Percentiles rank a stretch among this genome's conserved stretches.
These are phyloP conservation scores for Picea sitchensis DNA, from an alignment of 75 land plant genomes.

Conservation along the genomic window DNA sequence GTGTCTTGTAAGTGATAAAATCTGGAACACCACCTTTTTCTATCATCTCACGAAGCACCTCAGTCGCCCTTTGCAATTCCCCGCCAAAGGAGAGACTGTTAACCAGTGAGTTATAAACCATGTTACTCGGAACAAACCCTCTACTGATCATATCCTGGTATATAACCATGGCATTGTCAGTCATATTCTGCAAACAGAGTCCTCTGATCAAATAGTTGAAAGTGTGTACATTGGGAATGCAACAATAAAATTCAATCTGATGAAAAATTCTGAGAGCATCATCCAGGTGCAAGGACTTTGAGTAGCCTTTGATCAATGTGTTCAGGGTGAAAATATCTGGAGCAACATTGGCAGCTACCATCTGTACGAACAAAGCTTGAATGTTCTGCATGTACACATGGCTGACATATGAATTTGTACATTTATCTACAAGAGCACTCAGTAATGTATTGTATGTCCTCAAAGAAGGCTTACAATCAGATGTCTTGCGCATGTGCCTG, in stretches of 20 bases:
- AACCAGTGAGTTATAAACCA: slow-evolving; percentile 55
- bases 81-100: slow-evolving; percentile 44
- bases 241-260: slow-evolving; percentile 52
- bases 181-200: slow-evolving; percentile 49
- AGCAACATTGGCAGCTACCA: slow-evolving; percentile 51
- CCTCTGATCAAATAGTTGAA: slow-evolving; percentile 58
- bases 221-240: slow-evolving; percentile 38
- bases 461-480: slow-evolving; percentile 35
- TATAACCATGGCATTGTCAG: slow-evolving; percentile 52
- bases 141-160: slow-evolving; percentile 40
- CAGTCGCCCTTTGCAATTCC: slow-evolving; percentile 45
- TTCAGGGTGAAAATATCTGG: slow-evolving; percentile 58
- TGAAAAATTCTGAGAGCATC: slow-evolving; percentile 66
- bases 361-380: slow-evolving; percentile 50
- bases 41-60: slow-evolving; percentile 42
- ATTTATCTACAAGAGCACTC: slow-evolving; percentile 32
- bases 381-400: slow-evolving; percentile 49
- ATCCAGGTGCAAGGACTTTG: slow-evolving; percentile 45
- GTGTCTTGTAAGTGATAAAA: slow-evolving; percentile 45
- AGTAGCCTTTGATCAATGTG: slow-evolving; percentile 62
- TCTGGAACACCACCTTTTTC: slow-evolving; percentile 23
- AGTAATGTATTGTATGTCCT: slow-evolving; percentile 52
- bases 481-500: slow-evolving; percentile 44
- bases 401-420: slow-evolving; percentile 37
- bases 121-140: slow-evolving; percentile 37